Conservation (phyloP, 1,284 basidiomycete species). For the Fomitopsis palustris region DNA sequence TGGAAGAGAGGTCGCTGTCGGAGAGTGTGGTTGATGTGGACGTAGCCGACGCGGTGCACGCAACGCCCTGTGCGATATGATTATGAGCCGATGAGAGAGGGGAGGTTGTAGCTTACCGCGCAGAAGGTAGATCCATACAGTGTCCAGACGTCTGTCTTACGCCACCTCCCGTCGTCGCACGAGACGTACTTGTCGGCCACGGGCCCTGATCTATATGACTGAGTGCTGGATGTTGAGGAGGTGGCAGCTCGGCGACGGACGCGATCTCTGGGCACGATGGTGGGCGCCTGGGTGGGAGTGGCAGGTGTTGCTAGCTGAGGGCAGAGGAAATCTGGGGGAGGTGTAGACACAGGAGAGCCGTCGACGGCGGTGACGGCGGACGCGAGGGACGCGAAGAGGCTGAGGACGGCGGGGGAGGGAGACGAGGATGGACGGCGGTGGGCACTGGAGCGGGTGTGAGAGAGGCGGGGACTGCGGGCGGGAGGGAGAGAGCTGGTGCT, state of each 20-base stretch:
- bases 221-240: not conserved
- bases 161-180: constrained; percentile 59
- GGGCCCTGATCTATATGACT: constrained; percentile 3
- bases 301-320: constrained; percentile 37
- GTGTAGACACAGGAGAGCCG: constrained; percentile 39
- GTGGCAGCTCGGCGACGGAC: not conserved
- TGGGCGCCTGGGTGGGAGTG: constrained; percentile 5
- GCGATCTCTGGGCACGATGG: constrained; percentile 1
- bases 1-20: constrained; percentile 13
- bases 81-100: constrained; percentile 8
- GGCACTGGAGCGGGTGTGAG: not conserved
- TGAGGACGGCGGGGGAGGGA: constrained; percentile 44
- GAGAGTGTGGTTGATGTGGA: constrained; percentile 7
- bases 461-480: not conserved
- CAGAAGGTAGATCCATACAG: constrained; percentile 62
- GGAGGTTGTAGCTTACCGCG: constrained; percentile 24
- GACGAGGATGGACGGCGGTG: constrained; percentile 12
- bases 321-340: constrained; percentile 60
- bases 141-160: constrained; percentile 51
- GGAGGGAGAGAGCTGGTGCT: not conserved
- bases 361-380: constrained; percentile 40
- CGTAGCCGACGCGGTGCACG: constrained; percentile 6
- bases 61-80: constrained; percentile 10
- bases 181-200: constrained; percentile 56
- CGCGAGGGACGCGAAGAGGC: constrained; percentile 52